These are phyloP conservation scores for Colletotrichum tropicale DNA, from an alignment of 2,329 filamentous ascomycete species.

Conservation along the genomic window DNA sequence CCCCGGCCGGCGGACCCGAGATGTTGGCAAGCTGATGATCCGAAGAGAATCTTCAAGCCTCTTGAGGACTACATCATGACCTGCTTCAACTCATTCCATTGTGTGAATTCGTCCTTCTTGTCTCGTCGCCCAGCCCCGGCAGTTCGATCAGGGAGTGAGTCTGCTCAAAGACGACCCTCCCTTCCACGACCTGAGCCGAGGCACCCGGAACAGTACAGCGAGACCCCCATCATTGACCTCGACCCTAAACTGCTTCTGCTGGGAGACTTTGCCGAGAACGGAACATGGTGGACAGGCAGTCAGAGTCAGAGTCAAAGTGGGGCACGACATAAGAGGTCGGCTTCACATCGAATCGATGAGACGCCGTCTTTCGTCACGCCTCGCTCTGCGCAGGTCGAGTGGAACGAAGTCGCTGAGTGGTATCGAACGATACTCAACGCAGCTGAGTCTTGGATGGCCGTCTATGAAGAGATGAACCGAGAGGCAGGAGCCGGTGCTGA, in stretches of 20 bases:
- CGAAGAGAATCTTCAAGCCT: slow-evolving; percentile 71
- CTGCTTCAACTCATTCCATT: slow-evolving; percentile 72
- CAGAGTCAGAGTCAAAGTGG: slow-evolving; percentile 59
- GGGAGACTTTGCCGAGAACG: slow-evolving; percentile 81
- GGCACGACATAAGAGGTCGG: slow-evolving; percentile 32
- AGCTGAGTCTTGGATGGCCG: slow-evolving; percentile 68
- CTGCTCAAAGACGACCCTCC: slow-evolving; percentile 31
- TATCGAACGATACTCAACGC: slow-evolving; percentile 72
- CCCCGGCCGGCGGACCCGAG: slow-evolving; percentile 5
- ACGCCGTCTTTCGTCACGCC: slow-evolving; percentile 51
- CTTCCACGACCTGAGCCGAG: slow-evolving; percentile 36
- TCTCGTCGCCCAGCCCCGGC: slow-evolving; percentile 34
- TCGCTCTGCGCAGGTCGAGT: slow-evolving; percentile 75
- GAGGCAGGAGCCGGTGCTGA: slow-evolving; percentile 30
- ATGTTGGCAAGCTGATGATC: slow-evolving; percentile 32
- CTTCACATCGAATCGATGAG: slow-evolving; percentile 37
- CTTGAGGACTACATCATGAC: slow-evolving; percentile 78
- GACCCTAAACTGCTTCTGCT: slow-evolving; percentile 78
- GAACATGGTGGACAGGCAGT: slow-evolving; percentile 79
- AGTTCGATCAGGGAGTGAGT: slow-evolving; percentile 25
- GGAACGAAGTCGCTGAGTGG: slow-evolving; percentile 74
- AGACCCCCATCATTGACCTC: slow-evolving; percentile 60
- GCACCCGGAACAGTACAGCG: slow-evolving; percentile 39
- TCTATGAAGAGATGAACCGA: slow-evolving; percentile 57
- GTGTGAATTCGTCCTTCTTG: slow-evolving; percentile 79